phyloP scores from a whole-genome alignment of 1,139 yeast genomes.

The Geotrichum aggregatum region DNA sequence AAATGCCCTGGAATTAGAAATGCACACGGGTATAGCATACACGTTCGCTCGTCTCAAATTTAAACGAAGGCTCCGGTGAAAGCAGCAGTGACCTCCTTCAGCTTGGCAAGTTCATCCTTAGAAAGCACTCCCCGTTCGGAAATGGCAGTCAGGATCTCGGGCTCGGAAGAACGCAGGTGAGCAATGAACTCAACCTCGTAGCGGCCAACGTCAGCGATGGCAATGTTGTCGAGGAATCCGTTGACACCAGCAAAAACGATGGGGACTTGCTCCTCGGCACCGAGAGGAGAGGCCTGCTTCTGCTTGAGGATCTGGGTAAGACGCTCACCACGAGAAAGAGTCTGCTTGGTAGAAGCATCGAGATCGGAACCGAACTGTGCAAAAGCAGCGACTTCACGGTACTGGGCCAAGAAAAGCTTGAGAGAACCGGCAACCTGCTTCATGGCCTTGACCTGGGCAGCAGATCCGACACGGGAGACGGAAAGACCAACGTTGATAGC shows the following conservation, averaged over 20 bases:
- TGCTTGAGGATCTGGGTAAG: slow-evolving; percentile 98
- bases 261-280: slow-evolving; percentile 99
- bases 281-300: slow-evolving; percentile 92
- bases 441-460: slow-evolving; percentile 99
- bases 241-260: slow-evolving; percentile 95
- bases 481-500: slow-evolving; percentile 99
- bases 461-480: slow-evolving; percentile 99
- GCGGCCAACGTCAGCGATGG: slow-evolving; percentile 81
- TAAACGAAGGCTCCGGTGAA: slow-evolving; percentile 77
- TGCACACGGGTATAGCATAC: too few relatives aligned
- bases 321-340: slow-evolving; percentile 99
- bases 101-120: slow-evolving; percentile 78
- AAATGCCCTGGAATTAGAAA: too few relatives aligned
- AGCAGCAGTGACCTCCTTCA: slow-evolving; percentile 86
- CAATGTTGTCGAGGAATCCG: slow-evolving; percentile 92
- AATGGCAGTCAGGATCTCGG: slow-evolving; percentile 77
- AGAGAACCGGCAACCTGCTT: slow-evolving; percentile 99
- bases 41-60: too few relatives aligned
- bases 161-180: slow-evolving; percentile 79
- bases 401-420: slow-evolving; percentile 99
- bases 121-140: slow-evolving; percentile 87
- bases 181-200: slow-evolving; percentile 92
- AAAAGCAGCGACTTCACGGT: slow-evolving; percentile 99
- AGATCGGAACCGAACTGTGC: slow-evolving; percentile 99
- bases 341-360: slow-evolving; percentile 99